Percentiles rank a stretch among this genome's conserved stretches.
Evolutionary conservation across 2,329 filamentous ascomycete genomes (phyloP).

Genomic region (Pyricularia grisea): DNA sequence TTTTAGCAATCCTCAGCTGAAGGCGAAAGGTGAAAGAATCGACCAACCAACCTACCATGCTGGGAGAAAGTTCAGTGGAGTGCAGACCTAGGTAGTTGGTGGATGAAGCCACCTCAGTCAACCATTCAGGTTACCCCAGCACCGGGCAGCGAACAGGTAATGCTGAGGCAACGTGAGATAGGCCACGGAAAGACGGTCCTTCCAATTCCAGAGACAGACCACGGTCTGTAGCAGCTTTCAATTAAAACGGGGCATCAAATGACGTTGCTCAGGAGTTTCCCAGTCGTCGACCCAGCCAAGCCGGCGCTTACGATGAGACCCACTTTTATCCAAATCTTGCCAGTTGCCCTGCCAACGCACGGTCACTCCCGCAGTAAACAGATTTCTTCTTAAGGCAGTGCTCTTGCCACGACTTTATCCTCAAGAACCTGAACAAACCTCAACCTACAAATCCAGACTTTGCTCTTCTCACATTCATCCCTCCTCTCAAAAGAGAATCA

Average conservation of each 20-base stretch:
- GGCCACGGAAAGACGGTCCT: background rate
- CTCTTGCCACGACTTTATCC: background rate
- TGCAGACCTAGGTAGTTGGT: background rate
- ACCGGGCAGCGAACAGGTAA: background rate
- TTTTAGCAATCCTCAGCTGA: background rate
- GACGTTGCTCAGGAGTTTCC: background rate
- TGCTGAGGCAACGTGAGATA: background rate
- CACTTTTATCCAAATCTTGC: slow-evolving; percentile 1
- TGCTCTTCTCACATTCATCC: background rate
- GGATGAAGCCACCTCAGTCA: background rate
- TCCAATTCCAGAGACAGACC: background rate
- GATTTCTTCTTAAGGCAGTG: slow-evolving; percentile 2
- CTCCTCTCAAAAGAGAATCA: background rate
- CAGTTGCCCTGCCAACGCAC: slow-evolving; percentile 12
- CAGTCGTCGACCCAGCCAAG: background rate
- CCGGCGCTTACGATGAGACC: background rate
- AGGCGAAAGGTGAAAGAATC: background rate
- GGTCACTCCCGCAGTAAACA: background rate
- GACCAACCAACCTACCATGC: background rate
- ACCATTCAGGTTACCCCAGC: background rate
- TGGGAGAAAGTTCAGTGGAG: background rate
- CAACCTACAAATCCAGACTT: background rate
- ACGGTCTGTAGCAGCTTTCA: background rate
- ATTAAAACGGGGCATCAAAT: background rate
- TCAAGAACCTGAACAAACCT: background rate